Evolutionary conservation across 164 flowering plant species (phyloP).

Genomic region (Platanus orientalis): DNA sequence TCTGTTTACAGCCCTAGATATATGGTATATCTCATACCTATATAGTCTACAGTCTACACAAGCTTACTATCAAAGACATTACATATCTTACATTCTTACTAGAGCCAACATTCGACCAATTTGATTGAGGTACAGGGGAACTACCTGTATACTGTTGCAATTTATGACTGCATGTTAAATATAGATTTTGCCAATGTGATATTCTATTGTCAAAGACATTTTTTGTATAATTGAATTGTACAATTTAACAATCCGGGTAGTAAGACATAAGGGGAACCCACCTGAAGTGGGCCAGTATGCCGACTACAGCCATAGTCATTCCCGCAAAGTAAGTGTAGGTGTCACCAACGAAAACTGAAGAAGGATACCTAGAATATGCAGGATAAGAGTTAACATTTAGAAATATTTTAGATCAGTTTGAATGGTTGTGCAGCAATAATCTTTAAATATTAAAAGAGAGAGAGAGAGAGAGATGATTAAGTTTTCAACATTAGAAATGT

Average conservation of each 20-base stretch:
- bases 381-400: slow-evolving; percentile 1
- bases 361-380: slow-evolving; percentile 71
- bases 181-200: neutral
- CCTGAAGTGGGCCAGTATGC: slow-evolving; percentile 96
- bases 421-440: too few relatives aligned
- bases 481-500: too few relatives aligned
- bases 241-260: neutral
- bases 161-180: too few relatives aligned
- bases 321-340: slow-evolving; percentile 98
- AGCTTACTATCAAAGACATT: too few relatives aligned
- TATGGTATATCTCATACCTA: too few relatives aligned
- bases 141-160: too few relatives aligned
- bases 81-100: too few relatives aligned
- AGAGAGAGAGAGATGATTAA: neutral
- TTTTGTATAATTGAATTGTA: too few relatives aligned
- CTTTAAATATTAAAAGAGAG: neutral
- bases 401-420: slow-evolving; percentile 1
- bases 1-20: too few relatives aligned
- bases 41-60: too few relatives aligned
- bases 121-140: too few relatives aligned
- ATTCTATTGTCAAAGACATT: neutral
- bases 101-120: too few relatives aligned
- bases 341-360: slow-evolving; percentile 98
- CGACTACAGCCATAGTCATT: slow-evolving; percentile 96
- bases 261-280: slow-evolving; percentile 23